Percentiles rank a stretch among this genome's conserved stretches.
phyloP scores from a whole-genome alignment of 129 eudicot species.

The Centaurea solstitialis region DNA sequence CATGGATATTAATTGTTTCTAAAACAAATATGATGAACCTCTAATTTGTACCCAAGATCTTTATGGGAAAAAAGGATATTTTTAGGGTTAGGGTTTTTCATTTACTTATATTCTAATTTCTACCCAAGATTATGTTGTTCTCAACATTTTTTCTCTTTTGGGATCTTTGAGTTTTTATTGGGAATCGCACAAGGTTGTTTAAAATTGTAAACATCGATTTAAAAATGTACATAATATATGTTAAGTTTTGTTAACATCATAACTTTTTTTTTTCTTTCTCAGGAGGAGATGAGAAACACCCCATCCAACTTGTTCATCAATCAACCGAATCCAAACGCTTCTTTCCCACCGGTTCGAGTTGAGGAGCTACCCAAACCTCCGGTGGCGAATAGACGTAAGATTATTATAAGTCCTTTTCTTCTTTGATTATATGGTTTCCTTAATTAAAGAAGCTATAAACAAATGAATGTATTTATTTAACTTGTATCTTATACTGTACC shows the following conservation, averaged over 20 bases:
- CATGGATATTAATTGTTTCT: not conserved
- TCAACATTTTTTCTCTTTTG: not conserved
- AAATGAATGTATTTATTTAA: not conserved
- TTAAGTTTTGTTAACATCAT: not conserved
- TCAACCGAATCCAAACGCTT: conserved; percentile 57
- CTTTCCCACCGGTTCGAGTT: conserved; percentile 54
- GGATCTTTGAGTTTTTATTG: conserved; percentile 9
- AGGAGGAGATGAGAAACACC: conserved; percentile 78
- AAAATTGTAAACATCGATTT: not conserved
- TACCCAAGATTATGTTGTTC: too few species aligned
- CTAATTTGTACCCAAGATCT: conserved; percentile 17
- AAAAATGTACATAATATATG: conserved; percentile 7
- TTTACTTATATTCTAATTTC: conserved; percentile 1
- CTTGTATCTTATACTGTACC: not conserved
- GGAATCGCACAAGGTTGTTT: not conserved
- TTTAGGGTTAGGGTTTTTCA: conserved; percentile 44
- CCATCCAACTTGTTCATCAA: conserved; percentile 69
- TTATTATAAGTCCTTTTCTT: conserved; percentile 1
- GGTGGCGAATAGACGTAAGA: conserved; percentile 85
- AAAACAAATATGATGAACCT: conserved; percentile 11
- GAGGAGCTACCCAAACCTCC: conserved; percentile 93
- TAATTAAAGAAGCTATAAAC: not conserved
- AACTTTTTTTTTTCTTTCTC: not conserved
- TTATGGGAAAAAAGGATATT: conserved; percentile 4
- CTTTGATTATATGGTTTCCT: not conserved